phyloP scores from a whole-genome alignment of 1,139 yeast genomes.

The Starmera stellimalicola region DNA sequence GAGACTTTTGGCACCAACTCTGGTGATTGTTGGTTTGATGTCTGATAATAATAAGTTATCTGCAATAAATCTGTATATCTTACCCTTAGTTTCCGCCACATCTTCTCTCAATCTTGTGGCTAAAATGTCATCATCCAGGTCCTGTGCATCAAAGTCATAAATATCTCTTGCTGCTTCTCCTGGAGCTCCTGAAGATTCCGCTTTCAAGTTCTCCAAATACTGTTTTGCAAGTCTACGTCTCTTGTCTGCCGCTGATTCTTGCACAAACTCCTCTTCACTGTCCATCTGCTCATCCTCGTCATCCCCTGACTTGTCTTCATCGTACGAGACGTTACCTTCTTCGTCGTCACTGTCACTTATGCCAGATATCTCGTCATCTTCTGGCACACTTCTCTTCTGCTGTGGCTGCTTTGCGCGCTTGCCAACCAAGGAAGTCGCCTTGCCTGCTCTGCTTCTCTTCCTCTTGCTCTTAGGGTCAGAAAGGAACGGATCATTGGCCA shows the following conservation, averaged over 20 bases:
- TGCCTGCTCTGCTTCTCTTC: constrained; percentile 28
- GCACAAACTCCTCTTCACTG: constrained; percentile 61
- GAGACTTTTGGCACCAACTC: constrained; percentile 51
- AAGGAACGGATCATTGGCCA: constrained; percentile 54
- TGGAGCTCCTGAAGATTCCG: constrained; percentile 23
- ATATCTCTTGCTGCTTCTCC: constrained; percentile 26
- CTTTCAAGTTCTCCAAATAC: constrained; percentile 70
- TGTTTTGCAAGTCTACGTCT: constrained; percentile 91
- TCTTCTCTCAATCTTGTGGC: constrained; percentile 75
- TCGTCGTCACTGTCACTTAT: constrained; percentile 18
- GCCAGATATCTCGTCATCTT: constrained; percentile 20
- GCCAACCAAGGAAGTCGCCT: constrained; percentile 9
- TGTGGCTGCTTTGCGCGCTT: background rate
- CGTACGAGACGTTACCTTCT: constrained; percentile 23
- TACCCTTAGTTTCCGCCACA: constrained; percentile 84
- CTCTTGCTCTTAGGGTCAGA: constrained; percentile 50
- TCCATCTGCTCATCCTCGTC: constrained; percentile 38
- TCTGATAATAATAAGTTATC: constrained; percentile 41
- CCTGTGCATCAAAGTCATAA: constrained; percentile 75
- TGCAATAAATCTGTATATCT: constrained; percentile 61
- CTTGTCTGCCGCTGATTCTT: constrained; percentile 85
- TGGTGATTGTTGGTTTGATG: constrained; percentile 30
- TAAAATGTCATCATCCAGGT: constrained; percentile 78
- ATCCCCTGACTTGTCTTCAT: constrained; percentile 21
- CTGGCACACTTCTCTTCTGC: constrained; percentile 3